phyloP scores from a whole-genome alignment of 768 basidiomycete genomes.

The Trametes cingulata region DNA sequence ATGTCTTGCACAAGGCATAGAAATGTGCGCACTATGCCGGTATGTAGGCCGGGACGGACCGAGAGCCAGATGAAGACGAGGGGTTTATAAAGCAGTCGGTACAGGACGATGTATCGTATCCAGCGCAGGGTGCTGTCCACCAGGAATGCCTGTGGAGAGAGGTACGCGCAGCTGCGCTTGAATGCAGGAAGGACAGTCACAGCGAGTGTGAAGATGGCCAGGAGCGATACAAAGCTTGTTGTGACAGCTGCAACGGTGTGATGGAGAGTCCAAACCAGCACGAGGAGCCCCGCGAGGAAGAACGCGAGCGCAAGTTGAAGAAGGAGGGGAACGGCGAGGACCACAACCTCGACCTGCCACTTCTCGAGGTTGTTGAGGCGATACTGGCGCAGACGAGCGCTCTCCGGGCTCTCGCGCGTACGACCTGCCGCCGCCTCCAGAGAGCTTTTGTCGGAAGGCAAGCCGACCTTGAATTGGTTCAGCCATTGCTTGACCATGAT shows the following conservation, averaged over 20 bases:
- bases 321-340: constrained; percentile 20
- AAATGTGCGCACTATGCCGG: too few species aligned
- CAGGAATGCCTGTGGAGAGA: not conserved
- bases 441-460: not conserved
- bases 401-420: not conserved
- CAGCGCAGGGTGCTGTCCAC: too few species aligned
- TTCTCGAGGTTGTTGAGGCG: constrained; percentile 18
- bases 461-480: not conserved
- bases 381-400: constrained; percentile 19
- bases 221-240: not conserved
- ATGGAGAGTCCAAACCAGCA: constrained; percentile 19
- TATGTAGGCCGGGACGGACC: too few species aligned
- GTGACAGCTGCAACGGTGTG: constrained; percentile 3
- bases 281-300: constrained; percentile 24
- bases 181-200: not conserved
- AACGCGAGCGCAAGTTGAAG: constrained; percentile 24
- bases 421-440: not conserved
- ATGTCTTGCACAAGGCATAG: too few species aligned
- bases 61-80: too few species aligned
- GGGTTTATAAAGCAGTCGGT: too few species aligned
- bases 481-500: too few species aligned
- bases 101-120: too few species aligned
- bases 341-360: constrained; percentile 19
- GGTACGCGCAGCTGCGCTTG: not conserved
- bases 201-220: not conserved